These are phyloP conservation scores for Globisporangium nodosum DNA, from an alignment of 352 stramenopile genomes.

Conservation along the genomic window DNA sequence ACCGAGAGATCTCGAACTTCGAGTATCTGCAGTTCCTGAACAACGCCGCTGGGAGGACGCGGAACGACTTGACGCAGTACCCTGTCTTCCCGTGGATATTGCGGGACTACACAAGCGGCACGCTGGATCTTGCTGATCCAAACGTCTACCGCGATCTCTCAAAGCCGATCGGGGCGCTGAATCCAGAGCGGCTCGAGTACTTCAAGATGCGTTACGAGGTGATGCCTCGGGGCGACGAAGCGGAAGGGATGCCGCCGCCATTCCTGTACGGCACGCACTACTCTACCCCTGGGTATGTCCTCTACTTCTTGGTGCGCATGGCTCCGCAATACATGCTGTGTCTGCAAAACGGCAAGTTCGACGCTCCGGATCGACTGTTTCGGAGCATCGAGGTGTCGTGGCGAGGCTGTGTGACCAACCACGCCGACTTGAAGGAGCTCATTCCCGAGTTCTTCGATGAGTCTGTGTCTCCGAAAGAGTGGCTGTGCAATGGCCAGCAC, in stretches of 20 bases:
- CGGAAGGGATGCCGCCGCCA: slow-evolving; percentile 79
- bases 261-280: slow-evolving; percentile 97
- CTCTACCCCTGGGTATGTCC: slow-evolving; percentile 92
- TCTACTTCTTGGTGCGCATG: slow-evolving; percentile 98
- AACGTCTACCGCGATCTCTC: slow-evolving; percentile 91
- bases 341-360: slow-evolving; percentile 97
- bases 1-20: slow-evolving; percentile 92
- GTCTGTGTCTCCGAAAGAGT: slow-evolving; percentile 66
- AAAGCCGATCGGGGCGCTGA: slow-evolving; percentile 94
- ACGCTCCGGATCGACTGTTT: slow-evolving; percentile 97
- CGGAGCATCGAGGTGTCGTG: slow-evolving; percentile 91
- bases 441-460: slow-evolving; percentile 98
- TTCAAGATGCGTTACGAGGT: slow-evolving; percentile 86
- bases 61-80: slow-evolving; percentile 94
- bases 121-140: slow-evolving; percentile 81
- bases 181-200: slow-evolving; percentile 78
- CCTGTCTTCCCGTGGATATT: slow-evolving; percentile 97
- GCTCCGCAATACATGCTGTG: slow-evolving; percentile 95
- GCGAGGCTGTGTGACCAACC: slow-evolving; percentile 75
- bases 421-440: slow-evolving; percentile 98
- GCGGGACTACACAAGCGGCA: slow-evolving; percentile 80
- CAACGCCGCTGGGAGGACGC: slow-evolving; percentile 76
- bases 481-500: slow-evolving; percentile 94
- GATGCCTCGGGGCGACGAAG: slow-evolving; percentile 84
- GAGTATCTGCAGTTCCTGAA: slow-evolving; percentile 89